A percentile compares a stretch with the other conserved stretches of the same genome.
These are phyloP conservation scores for Penium margaritaceum DNA, from an alignment of 139 green algal species.

Conservation along the genomic window DNA sequence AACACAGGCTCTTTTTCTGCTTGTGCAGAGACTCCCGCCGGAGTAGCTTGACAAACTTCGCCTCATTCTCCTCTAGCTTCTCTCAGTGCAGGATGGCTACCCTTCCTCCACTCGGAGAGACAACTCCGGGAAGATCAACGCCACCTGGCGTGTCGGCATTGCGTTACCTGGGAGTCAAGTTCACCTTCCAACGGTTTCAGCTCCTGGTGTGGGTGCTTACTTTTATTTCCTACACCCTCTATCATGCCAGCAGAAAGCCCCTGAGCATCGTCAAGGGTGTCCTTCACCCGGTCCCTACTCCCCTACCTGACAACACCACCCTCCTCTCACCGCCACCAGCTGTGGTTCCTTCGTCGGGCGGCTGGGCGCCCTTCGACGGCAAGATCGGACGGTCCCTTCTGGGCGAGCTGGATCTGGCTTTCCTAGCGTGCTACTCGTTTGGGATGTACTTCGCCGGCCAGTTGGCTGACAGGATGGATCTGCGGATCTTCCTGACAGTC, in stretches of 20 bases:
- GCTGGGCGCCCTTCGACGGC: slow-evolving; percentile 82
- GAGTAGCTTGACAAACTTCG: no score
- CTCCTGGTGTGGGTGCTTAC: slow-evolving; percentile 70
- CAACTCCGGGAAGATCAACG: no score
- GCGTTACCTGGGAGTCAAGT: no score
- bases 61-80: no score
- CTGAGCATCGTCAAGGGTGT: slow-evolving; percentile 80
- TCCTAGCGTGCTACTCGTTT: slow-evolving; percentile 78
- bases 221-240: slow-evolving; percentile 80
- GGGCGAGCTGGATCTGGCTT: slow-evolving; percentile 79
- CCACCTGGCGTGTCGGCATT: no score
- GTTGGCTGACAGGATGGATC: slow-evolving; percentile 75
- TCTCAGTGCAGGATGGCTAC: no score
- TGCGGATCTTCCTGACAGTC: slow-evolving; percentile 75
- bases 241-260: slow-evolving; percentile 81
- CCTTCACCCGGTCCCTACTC: slow-evolving; percentile 62
- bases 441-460: slow-evolving; percentile 89
- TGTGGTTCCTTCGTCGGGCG: slow-evolving; percentile 19
- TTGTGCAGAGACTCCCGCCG: no score
- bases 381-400: slow-evolving; percentile 66
- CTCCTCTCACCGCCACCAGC: background rate
- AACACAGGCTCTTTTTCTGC: no score
- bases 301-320: background rate
- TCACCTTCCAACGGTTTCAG: slow-evolving; percentile 28
- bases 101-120: no score